Conservation (phyloP, 495 filamentous ascomycete genomes). For the Xylaria curta region DNA sequence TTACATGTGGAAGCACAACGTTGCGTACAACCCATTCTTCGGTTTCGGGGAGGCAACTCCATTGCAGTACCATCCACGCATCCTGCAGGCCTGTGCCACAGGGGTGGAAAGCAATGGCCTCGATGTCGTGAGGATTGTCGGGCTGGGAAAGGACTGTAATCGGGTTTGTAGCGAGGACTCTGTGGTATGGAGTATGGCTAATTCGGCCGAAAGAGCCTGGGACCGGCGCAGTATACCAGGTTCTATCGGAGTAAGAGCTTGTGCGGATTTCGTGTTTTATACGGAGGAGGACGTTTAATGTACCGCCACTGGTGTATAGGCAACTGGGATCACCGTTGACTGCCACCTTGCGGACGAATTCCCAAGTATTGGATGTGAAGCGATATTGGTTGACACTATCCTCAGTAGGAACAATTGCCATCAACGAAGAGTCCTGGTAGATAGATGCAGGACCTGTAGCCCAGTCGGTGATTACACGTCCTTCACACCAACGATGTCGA, state of each 20-base stretch:
- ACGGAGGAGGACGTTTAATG: background rate
- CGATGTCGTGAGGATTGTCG: constrained; percentile 14
- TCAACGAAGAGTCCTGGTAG: constrained; percentile 22
- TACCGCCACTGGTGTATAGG: background rate
- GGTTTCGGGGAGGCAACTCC: constrained; percentile 13
- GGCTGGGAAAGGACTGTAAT: constrained; percentile 27
- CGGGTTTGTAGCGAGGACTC: constrained; percentile 15
- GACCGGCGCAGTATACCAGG: background rate
- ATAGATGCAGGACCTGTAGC: constrained; percentile 30
- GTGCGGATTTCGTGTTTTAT: background rate
- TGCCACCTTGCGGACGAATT: background rate
- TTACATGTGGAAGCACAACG: constrained; percentile 23
- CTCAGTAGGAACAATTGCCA: constrained; percentile 21
- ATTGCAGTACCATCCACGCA: constrained; percentile 34
- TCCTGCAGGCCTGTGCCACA: constrained; percentile 26
- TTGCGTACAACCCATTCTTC: constrained; percentile 27
- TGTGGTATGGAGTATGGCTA: background rate
- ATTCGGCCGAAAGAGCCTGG: constrained; percentile 16
- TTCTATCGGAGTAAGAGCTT: too few relatives aligned
- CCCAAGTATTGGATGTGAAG: background rate
- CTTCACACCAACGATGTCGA: constrained; percentile 18
- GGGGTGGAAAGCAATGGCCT: constrained; percentile 32
- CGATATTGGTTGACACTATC: constrained; percentile 14
- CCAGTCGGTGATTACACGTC: background rate
- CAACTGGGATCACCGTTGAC: background rate